Conservation (phyloP, 345 rosid species). For the Microthlaspi erraticum region DNA sequence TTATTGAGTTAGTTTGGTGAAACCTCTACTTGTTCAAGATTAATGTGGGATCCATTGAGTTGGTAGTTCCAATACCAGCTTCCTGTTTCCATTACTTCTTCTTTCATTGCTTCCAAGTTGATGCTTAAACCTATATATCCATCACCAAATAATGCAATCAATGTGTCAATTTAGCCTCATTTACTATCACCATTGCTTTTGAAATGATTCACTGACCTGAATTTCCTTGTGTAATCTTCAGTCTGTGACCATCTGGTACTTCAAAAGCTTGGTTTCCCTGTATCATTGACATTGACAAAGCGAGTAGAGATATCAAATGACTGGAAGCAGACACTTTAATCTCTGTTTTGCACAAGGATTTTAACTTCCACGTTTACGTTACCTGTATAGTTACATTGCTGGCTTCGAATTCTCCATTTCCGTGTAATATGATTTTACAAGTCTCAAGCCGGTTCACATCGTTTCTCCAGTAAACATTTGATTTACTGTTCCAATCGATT, state of each 20-base stretch:
- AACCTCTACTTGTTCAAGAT: slow-evolving; percentile 60
- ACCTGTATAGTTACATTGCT: slow-evolving; percentile 73
- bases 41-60: slow-evolving; percentile 59
- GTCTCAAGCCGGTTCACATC: slow-evolving; percentile 68
- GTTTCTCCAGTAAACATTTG: slow-evolving; percentile 89
- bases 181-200: neutral
- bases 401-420: slow-evolving; percentile 96
- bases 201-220: slow-evolving; percentile 53
- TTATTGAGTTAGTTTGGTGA: slow-evolving; percentile 36
- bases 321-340: slow-evolving; percentile 7
- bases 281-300: slow-evolving; percentile 6
- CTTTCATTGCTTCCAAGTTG: slow-evolving; percentile 58
- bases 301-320: neutral
- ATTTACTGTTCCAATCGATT: slow-evolving; percentile 72
- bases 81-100: slow-evolving; percentile 62
- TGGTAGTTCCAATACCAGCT: slow-evolving; percentile 93
- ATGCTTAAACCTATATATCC: slow-evolving; percentile 61
- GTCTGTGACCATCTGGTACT: slow-evolving; percentile 78
- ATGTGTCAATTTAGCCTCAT: neutral
- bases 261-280: slow-evolving; percentile 90
- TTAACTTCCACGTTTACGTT: neutral
- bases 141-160: slow-evolving; percentile 3
- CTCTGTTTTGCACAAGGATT: neutral
- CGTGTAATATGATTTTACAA: slow-evolving; percentile 73
- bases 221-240: slow-evolving; percentile 66